A percentile compares a stretch with the other conserved stretches of the same genome.
Evolutionary conservation across 139 green algal species (phyloP).

Genomic region (Ulvella scutata): DNA sequence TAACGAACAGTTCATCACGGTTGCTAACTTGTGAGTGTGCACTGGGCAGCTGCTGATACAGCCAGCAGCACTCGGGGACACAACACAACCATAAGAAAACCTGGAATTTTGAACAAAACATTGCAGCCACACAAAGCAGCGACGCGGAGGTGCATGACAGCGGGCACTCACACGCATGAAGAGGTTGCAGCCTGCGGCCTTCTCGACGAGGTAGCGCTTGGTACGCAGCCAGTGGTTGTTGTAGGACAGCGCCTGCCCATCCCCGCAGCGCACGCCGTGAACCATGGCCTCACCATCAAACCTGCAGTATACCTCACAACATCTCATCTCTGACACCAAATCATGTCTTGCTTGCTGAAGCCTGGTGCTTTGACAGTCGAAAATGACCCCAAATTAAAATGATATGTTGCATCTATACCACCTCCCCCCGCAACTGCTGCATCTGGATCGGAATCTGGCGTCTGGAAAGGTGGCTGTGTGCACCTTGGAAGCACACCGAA

Average conservation of each 20-base stretch:
- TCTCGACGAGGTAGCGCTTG: slow-evolving; percentile 21
- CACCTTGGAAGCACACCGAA: no score
- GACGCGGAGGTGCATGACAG: neutral
- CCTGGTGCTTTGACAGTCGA: neutral
- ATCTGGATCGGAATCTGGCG: neutral
- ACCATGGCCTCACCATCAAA: slow-evolving; percentile 75
- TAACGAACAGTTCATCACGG: neutral
- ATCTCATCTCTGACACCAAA: neutral
- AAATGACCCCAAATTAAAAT: neutral
- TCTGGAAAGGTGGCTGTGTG: neutral
- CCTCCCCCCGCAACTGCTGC: neutral
- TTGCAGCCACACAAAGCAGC: neutral
- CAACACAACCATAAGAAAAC: neutral
- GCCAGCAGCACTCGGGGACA: no score
- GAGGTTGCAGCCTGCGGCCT: slow-evolving; percentile 14
- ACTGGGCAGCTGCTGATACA: no score
- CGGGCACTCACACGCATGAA: neutral
- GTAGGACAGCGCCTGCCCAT: slow-evolving; percentile 35
- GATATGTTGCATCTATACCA: neutral
- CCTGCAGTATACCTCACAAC: slow-evolving; percentile 7
- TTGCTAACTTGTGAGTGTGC: no score
- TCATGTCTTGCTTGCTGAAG: neutral
- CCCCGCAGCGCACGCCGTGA: slow-evolving; percentile 41
- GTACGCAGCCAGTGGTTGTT: slow-evolving; percentile 49
- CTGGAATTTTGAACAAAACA: neutral